Evolutionary conservation across 495 filamentous ascomycete genomes (phyloP), one percentile per base, ranked within the genome.

Genomic region (Neurospora sp.): DNA sequence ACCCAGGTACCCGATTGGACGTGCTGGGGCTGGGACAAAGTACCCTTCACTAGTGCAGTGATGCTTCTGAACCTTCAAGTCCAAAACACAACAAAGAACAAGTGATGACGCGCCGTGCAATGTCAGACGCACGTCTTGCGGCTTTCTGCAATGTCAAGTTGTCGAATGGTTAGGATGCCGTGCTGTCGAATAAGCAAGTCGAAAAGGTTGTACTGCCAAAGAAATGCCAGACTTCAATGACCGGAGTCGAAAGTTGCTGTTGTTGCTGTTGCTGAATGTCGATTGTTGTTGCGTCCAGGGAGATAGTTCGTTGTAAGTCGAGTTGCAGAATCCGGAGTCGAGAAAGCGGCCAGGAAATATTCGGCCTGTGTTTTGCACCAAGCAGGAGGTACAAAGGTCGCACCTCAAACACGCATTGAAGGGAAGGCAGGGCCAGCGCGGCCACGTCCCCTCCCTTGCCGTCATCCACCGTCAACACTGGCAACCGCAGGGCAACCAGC

Each of bases 401-500:
- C n/a, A 37, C 69, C 27, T 40, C 69, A 74, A 61, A 70, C 14
- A 78, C 80, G 80, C 78, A 79, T 40, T 77, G 53, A 71, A 75
- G 73, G 73, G 74, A 77, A 76, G 73, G 71, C 37, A 68, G 38
- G 69, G 53, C 35, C 59, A 39, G 48, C 69, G 11, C 59, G 18
- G 71, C 71, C 76, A 73, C 76, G 69, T 73, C 77, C 73, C 70
- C 77, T 76, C 76, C 76, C 74, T 72, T 68, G 68, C 73, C 18
- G 35, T 53, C 74, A 73, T 71, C 76, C 76, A 77, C 77, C 31
- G 71, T 82, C 82, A 86, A 86, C 84, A 86, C 73, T 73, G 75
- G 81, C 82, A 84, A 86, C 84, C 71, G 78, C 82, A 75, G 79
- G 76, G 84, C 84, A 86, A 86, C 83, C 77, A 70, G 11, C 11